Conservation (phyloP, 108 stramenopile species). For the Nitzschia putrida region DNA sequence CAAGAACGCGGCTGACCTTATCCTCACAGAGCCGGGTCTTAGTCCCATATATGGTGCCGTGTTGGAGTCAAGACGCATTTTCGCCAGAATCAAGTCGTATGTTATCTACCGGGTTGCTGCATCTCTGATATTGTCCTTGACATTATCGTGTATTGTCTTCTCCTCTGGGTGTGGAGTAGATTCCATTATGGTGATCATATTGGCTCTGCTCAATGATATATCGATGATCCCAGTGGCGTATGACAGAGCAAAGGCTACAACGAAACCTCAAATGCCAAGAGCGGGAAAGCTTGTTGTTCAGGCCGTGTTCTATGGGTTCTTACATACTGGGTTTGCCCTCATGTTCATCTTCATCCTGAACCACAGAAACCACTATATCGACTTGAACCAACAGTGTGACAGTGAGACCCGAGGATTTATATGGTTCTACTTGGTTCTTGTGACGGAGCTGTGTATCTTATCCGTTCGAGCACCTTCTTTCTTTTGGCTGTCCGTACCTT, state of each 20-base stretch:
- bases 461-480: conserved; percentile 57
- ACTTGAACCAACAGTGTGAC: conserved; percentile 34
- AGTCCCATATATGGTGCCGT: conserved; percentile 80
- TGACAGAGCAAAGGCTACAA: conserved; percentile 18
- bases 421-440: conserved; percentile 57
- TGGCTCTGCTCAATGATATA: conserved; percentile 88
- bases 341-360: conserved; percentile 61
- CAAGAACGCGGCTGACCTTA: conserved; percentile 83
- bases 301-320: conserved; percentile 55
- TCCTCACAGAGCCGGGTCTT: conserved; percentile 81
- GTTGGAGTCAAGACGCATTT: conserved; percentile 72
- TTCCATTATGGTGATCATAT: conserved; percentile 72
- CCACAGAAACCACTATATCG: conserved; percentile 18
- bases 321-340: conserved; percentile 50
- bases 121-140: conserved; percentile 57
- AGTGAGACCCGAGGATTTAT: conserved; percentile 52
- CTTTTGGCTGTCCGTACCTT: conserved; percentile 44
- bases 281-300: conserved; percentile 53
- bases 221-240: conserved; percentile 75
- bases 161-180: conserved; percentile 76
- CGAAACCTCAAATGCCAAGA: conserved; percentile 28
- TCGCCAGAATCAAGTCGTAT: conserved; percentile 72
- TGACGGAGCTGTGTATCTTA: conserved; percentile 65
- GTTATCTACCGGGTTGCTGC: conserved; percentile 82
- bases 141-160: conserved; percentile 64